Percentiles rank a stretch among this genome's conserved stretches.
These are phyloP conservation scores for Penicillium robsamsonii DNA, from an alignment of 495 filamentous ascomycete genomes.

Conservation along the genomic window DNA sequence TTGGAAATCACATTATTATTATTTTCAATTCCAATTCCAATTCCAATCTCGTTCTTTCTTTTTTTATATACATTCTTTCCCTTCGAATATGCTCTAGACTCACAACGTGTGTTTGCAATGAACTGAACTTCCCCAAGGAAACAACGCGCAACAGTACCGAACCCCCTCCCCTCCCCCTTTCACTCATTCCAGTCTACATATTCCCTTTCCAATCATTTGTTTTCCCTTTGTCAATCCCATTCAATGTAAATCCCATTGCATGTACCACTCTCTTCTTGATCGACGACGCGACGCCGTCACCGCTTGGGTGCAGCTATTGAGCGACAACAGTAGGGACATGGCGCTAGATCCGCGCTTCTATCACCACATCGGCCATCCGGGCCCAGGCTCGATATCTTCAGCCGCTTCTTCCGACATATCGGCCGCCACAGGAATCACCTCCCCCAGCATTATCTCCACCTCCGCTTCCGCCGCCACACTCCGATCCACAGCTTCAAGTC, in stretches of 20 bases:
- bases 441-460: constrained; percentile 48
- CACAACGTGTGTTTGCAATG: constrained; percentile 2
- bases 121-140: constrained; percentile 22
- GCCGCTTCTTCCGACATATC: constrained; percentile 58
- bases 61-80: neutral
- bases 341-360: constrained; percentile 58
- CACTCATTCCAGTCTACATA: constrained; percentile 16
- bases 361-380: constrained; percentile 43
- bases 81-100: neutral
- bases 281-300: constrained; percentile 48
- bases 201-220: constrained; percentile 7
- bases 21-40: neutral
- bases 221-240: constrained; percentile 10
- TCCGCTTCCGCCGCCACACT: constrained; percentile 59
- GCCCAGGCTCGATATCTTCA: constrained; percentile 49
- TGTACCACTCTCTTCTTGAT: constrained; percentile 41
- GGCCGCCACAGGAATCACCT: constrained; percentile 53
- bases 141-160: constrained; percentile 30
- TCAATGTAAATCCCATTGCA: constrained; percentile 27
- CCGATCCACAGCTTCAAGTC: constrained; percentile 51
- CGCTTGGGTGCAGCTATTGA: constrained; percentile 48
- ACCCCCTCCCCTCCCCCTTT: constrained; percentile 16
- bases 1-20: neutral
- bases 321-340: constrained; percentile 50
- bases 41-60: neutral